Conservation (phyloP, 1,284 basidiomycete species). For the Ustanciosporium gigantosporum region DNA sequence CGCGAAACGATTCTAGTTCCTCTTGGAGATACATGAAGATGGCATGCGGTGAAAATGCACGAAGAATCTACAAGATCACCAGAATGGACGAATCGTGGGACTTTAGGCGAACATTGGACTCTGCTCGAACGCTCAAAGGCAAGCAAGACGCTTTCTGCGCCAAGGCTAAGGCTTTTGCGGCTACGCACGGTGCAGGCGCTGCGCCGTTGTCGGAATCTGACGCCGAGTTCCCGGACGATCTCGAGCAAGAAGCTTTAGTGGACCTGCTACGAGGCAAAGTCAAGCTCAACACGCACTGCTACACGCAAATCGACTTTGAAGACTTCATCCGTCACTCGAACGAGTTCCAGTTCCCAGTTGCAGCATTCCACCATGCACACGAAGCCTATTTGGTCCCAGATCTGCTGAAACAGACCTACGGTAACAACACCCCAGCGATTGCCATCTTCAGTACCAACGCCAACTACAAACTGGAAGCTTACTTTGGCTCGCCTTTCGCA, state of each 20-base stretch:
- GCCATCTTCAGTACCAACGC: constrained; percentile 75
- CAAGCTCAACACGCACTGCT: constrained; percentile 64
- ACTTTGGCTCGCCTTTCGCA: constrained; percentile 81
- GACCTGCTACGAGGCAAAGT: constrained; percentile 81
- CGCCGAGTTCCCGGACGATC: constrained; percentile 71
- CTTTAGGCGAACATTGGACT: constrained; percentile 70
- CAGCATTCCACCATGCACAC: constrained; percentile 78
- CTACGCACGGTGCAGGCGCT: constrained; percentile 55
- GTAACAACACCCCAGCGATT: constrained; percentile 67
- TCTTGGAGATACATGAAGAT: constrained; percentile 55
- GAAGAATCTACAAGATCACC: constrained; percentile 64
- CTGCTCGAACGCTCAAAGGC: constrained; percentile 73
- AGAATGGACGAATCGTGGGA: constrained; percentile 69
- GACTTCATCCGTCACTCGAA: constrained; percentile 69
- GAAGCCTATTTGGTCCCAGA: constrained; percentile 83
- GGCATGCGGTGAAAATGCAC: constrained; percentile 65
- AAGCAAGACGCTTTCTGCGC: constrained; percentile 74
- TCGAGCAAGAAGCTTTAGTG: constrained; percentile 82
- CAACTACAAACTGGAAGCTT: constrained; percentile 83
- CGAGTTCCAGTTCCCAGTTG: constrained; percentile 73
- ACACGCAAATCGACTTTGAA: constrained; percentile 73
- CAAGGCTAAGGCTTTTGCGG: constrained; percentile 10
- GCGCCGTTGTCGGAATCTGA: constrained; percentile 69
- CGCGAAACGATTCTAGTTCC: constrained; percentile 37
- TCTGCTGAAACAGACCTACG: constrained; percentile 72